These are phyloP conservation scores for Oxyria digyna DNA, from an alignment of 148 eudicot genomes.

Conservation along the genomic window DNA sequence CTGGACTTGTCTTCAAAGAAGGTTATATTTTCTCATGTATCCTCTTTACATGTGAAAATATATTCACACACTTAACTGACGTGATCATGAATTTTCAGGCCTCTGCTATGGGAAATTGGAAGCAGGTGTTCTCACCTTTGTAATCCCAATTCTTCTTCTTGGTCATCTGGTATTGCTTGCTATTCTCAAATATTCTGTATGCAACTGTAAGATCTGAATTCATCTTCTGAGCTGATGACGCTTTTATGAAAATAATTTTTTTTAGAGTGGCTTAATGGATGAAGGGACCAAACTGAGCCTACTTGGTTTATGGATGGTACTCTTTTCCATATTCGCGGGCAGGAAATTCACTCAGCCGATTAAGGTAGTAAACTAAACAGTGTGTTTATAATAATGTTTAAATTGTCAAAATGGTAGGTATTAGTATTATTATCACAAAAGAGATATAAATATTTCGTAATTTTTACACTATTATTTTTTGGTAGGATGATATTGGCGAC, in stretches of 20 bases:
- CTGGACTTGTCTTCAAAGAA: constrained; percentile 93
- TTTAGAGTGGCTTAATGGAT: constrained; percentile 67
- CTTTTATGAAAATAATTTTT: constrained; percentile 7
- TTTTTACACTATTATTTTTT: no score
- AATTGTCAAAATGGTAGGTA: neutral
- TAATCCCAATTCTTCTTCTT: constrained; percentile 70
- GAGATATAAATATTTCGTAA: neutral
- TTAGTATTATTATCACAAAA: neutral
- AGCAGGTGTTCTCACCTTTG: constrained; percentile 75
- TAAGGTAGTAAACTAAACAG: constrained; percentile 73
- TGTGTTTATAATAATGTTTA: neutral
- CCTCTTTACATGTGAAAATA: neutral
- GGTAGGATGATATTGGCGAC: constrained; percentile 98
- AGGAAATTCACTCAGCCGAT: constrained; percentile 89
- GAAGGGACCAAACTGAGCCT: constrained; percentile 51
- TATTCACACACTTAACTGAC: neutral
- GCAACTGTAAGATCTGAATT: neutral
- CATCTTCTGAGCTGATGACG: neutral
- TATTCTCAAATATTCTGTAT: neutral
- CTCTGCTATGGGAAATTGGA: constrained; percentile 97
- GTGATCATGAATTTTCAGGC: constrained; percentile 26
- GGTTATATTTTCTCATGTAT: constrained; percentile 19
- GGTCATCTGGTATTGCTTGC: constrained; percentile 71
- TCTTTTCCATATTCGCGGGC: constrained; percentile 67
- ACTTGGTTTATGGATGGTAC: constrained; percentile 73